These are phyloP conservation scores for Globisporangium takayamanum DNA, from an alignment of 352 stramenopile genomes.

Conservation along the genomic window DNA sequence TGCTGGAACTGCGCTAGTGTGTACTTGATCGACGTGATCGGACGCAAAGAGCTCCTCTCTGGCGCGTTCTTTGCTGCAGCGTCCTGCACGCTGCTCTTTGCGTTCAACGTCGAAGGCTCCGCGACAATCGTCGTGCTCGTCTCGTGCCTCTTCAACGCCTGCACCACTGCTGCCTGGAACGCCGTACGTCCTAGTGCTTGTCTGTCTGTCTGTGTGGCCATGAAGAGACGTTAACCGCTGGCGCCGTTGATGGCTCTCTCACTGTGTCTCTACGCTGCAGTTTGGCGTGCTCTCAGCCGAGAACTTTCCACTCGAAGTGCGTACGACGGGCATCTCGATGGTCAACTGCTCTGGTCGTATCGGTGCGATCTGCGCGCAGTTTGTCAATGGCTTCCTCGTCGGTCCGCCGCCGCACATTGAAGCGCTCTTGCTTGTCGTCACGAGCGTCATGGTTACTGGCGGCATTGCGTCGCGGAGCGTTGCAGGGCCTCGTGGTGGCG, in stretches of 20 bases:
- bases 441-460: constrained; percentile 65
- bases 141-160: constrained; percentile 90
- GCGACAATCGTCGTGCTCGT: constrained; percentile 74
- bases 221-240: background rate
- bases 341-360: constrained; percentile 85
- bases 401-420: constrained; percentile 64
- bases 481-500: constrained; percentile 20
- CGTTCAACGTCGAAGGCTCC: constrained; percentile 61
- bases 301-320: constrained; percentile 84
- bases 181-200: constrained; percentile 29
- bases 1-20: constrained; percentile 22
- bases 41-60: constrained; percentile 60
- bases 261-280: constrained; percentile 14
- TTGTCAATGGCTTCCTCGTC: constrained; percentile 86
- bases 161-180: constrained; percentile 88
- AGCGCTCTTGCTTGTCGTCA: constrained; percentile 74
- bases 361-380: constrained; percentile 88
- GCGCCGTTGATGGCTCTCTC: background rate
- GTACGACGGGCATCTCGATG: constrained; percentile 86
- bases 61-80: constrained; percentile 61
- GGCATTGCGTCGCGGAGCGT: constrained; percentile 39
- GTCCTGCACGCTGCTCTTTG: constrained; percentile 68
- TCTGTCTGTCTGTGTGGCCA: too few relatives aligned
- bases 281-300: constrained; percentile 88
- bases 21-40: constrained; percentile 67